Evolutionary conservation across 1,139 yeast genomes (phyloP).

Genomic region (Blastobotrys niveus): DNA sequence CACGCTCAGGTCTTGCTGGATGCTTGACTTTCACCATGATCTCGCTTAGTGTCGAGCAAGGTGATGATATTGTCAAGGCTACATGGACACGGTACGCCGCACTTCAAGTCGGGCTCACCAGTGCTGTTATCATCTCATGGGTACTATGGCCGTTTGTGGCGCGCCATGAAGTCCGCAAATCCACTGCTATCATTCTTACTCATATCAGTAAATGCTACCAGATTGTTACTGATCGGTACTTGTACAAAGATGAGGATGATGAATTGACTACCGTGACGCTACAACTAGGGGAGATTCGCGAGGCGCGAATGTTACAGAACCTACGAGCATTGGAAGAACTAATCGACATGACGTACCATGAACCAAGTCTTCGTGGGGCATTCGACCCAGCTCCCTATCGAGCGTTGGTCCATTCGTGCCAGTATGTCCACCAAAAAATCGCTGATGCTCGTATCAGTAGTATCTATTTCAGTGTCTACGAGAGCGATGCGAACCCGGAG

Average conservation of each 20-base stretch:
- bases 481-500: conserved; percentile 36
- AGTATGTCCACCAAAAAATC: conserved; percentile 38
- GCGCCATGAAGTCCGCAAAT: conserved; percentile 39
- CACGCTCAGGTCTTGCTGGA: conserved; percentile 42
- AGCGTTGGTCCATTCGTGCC: conserved; percentile 38
- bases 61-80: conserved; percentile 21
- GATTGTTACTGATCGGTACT: conserved; percentile 43
- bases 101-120: conserved; percentile 37
- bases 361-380: conserved; percentile 33
- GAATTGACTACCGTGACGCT: conserved; percentile 42
- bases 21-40: conserved; percentile 40
- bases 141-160: conserved; percentile 47
- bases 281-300: conserved; percentile 43
- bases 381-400: conserved; percentile 27
- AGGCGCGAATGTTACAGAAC: conserved; percentile 43
- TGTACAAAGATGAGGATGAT: conserved; percentile 44
- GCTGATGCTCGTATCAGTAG: conserved; percentile 47
- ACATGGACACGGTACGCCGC: conserved; percentile 41
- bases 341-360: conserved; percentile 37
- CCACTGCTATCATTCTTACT: conserved; percentile 38
- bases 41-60: conserved; percentile 27
- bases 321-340: conserved; percentile 39
- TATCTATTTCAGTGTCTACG: conserved; percentile 43
- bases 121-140: conserved; percentile 41
- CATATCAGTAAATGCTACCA: conserved; percentile 45